Percentiles rank a stretch among this genome's conserved stretches.
Conservation (phyloP, 768 basidiomycete species). For the Boletus speciosus region DNA sequence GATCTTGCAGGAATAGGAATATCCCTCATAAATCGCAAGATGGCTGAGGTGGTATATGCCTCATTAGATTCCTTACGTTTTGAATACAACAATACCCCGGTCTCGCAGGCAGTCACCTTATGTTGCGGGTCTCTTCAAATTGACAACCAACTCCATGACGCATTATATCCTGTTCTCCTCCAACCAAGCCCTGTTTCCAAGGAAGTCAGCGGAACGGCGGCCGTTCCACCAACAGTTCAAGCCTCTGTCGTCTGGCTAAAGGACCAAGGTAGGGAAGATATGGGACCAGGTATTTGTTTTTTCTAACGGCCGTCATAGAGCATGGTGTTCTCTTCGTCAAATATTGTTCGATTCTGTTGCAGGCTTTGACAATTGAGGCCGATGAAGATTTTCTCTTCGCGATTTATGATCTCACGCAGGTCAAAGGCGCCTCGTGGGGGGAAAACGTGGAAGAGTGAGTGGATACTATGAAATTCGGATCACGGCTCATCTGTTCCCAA, state of each 20-base stretch:
- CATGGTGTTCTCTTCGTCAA: conserved; percentile 98
- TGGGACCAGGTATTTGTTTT: neutral
- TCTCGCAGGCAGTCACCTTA: conserved; percentile 76
- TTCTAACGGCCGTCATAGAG: conserved; percentile 43
- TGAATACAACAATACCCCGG: conserved; percentile 76
- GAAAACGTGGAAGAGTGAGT: conserved; percentile 71
- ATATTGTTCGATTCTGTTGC: conserved; percentile 90
- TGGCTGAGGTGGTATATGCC: conserved; percentile 88
- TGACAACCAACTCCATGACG: conserved; percentile 97
- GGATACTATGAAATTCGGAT: neutral
- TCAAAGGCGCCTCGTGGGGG: conserved; percentile 91
- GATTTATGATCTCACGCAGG: conserved; percentile 85
- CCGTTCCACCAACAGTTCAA: conserved; percentile 80
- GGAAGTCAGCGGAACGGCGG: conserved; percentile 69
- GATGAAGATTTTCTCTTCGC: conserved; percentile 96
- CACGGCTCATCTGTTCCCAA: conserved; percentile 28
- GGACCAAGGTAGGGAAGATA: conserved; percentile 66
- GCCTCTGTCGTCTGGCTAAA: conserved; percentile 86
- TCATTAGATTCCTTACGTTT: conserved; percentile 76
- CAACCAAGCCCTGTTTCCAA: conserved; percentile 89
- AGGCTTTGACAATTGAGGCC: conserved; percentile 92
- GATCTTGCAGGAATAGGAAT: conserved; percentile 89
- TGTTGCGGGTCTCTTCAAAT: conserved; percentile 87
- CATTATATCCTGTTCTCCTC: conserved; percentile 88
- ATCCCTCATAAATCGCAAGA: conserved; percentile 82